phyloP scores from a whole-genome alignment of 2,329 filamentous ascomycete species.

The Pseudogymnoascus sp. region DNA sequence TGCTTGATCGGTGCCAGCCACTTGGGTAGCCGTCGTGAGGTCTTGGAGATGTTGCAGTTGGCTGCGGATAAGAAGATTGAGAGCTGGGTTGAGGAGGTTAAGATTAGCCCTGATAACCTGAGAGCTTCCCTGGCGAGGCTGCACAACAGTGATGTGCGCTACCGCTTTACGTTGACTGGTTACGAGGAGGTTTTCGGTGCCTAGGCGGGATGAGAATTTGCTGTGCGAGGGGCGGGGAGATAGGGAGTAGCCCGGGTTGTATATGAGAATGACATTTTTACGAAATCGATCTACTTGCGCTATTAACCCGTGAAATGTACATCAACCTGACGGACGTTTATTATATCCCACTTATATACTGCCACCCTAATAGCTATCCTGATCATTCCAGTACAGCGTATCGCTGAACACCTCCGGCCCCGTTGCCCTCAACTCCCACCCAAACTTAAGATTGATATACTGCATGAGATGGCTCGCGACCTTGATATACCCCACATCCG shows the following conservation, averaged over 20 bases:
- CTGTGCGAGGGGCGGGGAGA: neutral
- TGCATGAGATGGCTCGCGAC: constrained; percentile 51
- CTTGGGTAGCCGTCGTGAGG: constrained; percentile 61
- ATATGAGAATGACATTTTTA: neutral
- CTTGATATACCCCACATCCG: constrained; percentile 53
- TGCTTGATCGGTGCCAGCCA: constrained; percentile 64
- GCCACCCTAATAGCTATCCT: constrained; percentile 37
- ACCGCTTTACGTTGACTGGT: constrained; percentile 62
- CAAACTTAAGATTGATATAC: constrained; percentile 47
- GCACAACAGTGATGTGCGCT: constrained; percentile 63
- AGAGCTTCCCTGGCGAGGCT: constrained; percentile 62
- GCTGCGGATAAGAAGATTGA: constrained; percentile 61
- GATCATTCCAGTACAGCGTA: constrained; percentile 46
- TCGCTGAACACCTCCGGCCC: constrained; percentile 45
- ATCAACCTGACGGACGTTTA: neutral
- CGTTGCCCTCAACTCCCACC: constrained; percentile 46
- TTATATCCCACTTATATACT: neutral
- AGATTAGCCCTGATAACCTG: constrained; percentile 61
- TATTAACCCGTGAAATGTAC: neutral
- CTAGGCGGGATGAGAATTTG: neutral
- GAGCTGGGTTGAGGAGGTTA: constrained; percentile 65
- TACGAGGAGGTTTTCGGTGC: constrained; percentile 57
- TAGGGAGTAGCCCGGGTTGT: neutral
- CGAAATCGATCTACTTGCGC: neutral
- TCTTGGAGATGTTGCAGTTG: constrained; percentile 62